Evolutionary conservation across 2,329 filamentous ascomycete genomes (phyloP).

Genomic region (Sarocladium kiliense): DNA sequence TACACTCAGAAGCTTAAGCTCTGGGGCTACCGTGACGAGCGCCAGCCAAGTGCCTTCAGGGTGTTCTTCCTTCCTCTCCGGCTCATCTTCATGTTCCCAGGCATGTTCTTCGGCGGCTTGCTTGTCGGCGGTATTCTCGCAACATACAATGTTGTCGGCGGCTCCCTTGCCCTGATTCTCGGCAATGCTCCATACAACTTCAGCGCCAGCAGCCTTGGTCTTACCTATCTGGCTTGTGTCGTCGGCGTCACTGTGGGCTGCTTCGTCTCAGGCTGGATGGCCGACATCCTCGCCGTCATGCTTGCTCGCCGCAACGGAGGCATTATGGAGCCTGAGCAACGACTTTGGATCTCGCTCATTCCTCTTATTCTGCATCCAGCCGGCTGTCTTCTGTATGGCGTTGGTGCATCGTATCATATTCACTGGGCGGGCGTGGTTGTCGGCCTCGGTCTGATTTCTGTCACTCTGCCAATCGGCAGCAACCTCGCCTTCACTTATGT

Average conservation of each 20-base stretch:
- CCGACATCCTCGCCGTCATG: conserved; percentile 14
- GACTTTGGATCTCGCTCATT: conserved; percentile 18
- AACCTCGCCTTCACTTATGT: conserved; percentile 19
- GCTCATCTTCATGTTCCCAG: conserved; percentile 13
- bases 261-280: conserved; percentile 18
- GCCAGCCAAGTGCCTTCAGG: conserved; percentile 17
- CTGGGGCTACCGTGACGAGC: conserved; percentile 15
- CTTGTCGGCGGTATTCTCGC: conserved; percentile 19
- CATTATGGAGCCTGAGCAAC: conserved; percentile 21
- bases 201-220: conserved; percentile 16
- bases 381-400: conserved; percentile 18
- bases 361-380: conserved; percentile 17
- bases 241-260: conserved; percentile 18
- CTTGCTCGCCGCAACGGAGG: conserved; percentile 18
- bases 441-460: conserved; percentile 16
- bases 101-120: conserved; percentile 18
- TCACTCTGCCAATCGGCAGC: conserved; percentile 17
- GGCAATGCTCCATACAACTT: conserved; percentile 20
- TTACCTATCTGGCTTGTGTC: conserved; percentile 17
- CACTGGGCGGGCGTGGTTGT: conserved; percentile 20
- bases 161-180: conserved; percentile 17
- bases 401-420: conserved; percentile 17
- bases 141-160: conserved; percentile 18
- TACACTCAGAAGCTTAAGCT: conserved; percentile 15
- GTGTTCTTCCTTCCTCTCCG: conserved; percentile 15